These are phyloP conservation scores for Lodderomyces jiufengensis DNA, from an alignment of 1,139 yeast genomes.

Conservation along the genomic window DNA sequence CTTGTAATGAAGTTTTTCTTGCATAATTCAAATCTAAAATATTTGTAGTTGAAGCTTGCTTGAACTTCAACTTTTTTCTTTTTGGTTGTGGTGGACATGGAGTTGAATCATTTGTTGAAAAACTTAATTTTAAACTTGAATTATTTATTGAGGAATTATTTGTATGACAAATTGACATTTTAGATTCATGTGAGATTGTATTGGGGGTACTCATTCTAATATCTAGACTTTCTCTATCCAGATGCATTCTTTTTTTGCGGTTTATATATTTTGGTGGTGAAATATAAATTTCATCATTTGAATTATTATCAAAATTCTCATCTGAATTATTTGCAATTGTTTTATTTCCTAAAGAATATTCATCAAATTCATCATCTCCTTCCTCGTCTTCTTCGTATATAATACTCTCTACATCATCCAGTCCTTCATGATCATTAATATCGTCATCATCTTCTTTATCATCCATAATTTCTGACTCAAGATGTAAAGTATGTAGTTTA, in stretches of 20 bases:
- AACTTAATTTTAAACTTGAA: constrained; percentile 23
- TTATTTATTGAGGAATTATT: constrained; percentile 4
- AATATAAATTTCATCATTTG: constrained; percentile 2
- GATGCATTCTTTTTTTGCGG: constrained; percentile 11
- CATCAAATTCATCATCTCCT: constrained; percentile 12
- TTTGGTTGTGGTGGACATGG: constrained; percentile 34
- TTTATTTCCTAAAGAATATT: constrained; percentile 17
- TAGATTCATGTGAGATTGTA: constrained; percentile 1
- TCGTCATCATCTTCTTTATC: constrained; percentile 7
- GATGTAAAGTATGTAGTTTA: constrained; percentile 29
- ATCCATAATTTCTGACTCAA: constrained; percentile 13
- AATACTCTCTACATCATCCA: constrained; percentile 8
- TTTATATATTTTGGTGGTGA: constrained; percentile 10
- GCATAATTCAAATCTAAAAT: constrained; percentile 26
- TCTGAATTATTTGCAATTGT: constrained; percentile 15
- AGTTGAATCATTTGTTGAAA: constrained; percentile 30
- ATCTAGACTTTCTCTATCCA: constrained; percentile 9
- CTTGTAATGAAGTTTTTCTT: constrained; percentile 19
- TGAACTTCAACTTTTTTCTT: constrained; percentile 27
- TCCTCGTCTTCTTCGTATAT: constrained; percentile 12
- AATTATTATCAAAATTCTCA: constrained; percentile 7
- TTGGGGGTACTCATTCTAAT: constrained; percentile 12
- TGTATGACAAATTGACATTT: constrained; percentile 9
- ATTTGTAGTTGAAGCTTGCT: constrained; percentile 14
- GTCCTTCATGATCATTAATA: constrained; percentile 6